Conservation (phyloP, 331 rosid genomes). For the Arachis monticola region DNA sequence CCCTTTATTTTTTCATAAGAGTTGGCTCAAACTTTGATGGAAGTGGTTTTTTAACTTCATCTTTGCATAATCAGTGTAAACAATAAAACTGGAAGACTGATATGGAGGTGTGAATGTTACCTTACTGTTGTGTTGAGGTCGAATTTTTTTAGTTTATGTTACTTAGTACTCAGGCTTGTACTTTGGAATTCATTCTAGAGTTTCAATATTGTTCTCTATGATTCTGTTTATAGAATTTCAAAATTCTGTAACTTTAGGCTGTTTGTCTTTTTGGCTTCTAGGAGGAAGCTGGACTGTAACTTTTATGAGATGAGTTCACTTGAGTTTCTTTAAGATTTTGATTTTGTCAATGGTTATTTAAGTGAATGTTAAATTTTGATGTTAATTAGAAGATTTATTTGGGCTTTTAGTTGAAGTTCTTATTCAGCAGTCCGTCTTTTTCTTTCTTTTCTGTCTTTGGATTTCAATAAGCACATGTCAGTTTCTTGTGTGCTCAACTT, state of each 20-base stretch:
- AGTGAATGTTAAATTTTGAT: not conserved
- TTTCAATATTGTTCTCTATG: not conserved
- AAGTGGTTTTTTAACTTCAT: constrained; percentile 13
- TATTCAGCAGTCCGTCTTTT: constrained; percentile 2
- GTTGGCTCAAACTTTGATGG: constrained; percentile 15
- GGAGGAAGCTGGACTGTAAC: not conserved
- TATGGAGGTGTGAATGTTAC: constrained; percentile 6
- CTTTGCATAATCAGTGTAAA: constrained; percentile 5
- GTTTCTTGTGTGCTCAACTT: constrained; percentile 15
- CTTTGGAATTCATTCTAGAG: not conserved
- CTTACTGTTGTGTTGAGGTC: not conserved
- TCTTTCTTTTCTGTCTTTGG: constrained; percentile 21
- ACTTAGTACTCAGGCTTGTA: not conserved
- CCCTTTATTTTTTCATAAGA: constrained; percentile 3
- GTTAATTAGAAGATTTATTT: not conserved
- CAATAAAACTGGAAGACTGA: constrained; percentile 13
- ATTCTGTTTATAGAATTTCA: not conserved
- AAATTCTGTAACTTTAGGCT: constrained; percentile 6
- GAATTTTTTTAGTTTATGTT: not conserved
- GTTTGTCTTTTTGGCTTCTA: not conserved
- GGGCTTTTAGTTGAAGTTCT: not conserved
- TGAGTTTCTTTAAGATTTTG: constrained; percentile 10
- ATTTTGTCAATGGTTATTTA: not conserved
- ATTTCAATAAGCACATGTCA: not conserved
- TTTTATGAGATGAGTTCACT: not conserved